Evolutionary conservation across 208 protist genomes (phyloP).

Genomic region (Borovskyia barvae): DNA sequence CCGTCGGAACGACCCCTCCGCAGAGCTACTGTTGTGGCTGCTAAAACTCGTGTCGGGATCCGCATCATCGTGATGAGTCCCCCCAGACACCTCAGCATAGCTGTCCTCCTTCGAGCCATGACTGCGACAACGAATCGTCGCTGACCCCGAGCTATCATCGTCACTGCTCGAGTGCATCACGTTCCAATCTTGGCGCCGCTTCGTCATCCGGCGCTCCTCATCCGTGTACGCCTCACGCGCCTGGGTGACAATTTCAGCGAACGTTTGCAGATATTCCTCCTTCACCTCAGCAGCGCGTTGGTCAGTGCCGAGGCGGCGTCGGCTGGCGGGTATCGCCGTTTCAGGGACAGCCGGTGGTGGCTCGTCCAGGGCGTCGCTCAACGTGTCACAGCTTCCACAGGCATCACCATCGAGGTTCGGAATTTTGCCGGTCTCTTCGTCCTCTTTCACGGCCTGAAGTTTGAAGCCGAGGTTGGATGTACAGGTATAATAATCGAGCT

Average conservation of each 20-base stretch:
- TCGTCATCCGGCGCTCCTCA: slow-evolving; percentile 27
- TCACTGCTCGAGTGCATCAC: slow-evolving; percentile 20
- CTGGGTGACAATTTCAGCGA: slow-evolving; percentile 32
- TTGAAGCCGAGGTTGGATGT: slow-evolving; percentile 24
- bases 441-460: slow-evolving; percentile 25
- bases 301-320: not conserved
- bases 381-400: not conserved
- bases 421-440: slow-evolving; percentile 21
- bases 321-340: slow-evolving; percentile 2
- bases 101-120: not conserved
- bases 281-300: slow-evolving; percentile 21
- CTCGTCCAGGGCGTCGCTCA: not conserved
- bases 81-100: not conserved
- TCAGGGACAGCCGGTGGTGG: not conserved
- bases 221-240: slow-evolving; percentile 35
- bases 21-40: not conserved
- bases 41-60: slow-evolving; percentile 2
- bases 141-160: slow-evolving; percentile 9
- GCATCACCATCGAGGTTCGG: slow-evolving; percentile 3
- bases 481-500: slow-evolving; percentile 28
- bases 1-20: not conserved
- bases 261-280: slow-evolving; percentile 32
- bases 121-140: slow-evolving; percentile 1
- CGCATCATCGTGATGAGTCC: not conserved
- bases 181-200: slow-evolving; percentile 18